Percentiles rank a stretch among this genome's conserved stretches.
phyloP scores from a whole-genome alignment of 768 basidiomycete species.

The Solioccasus polychromus region DNA sequence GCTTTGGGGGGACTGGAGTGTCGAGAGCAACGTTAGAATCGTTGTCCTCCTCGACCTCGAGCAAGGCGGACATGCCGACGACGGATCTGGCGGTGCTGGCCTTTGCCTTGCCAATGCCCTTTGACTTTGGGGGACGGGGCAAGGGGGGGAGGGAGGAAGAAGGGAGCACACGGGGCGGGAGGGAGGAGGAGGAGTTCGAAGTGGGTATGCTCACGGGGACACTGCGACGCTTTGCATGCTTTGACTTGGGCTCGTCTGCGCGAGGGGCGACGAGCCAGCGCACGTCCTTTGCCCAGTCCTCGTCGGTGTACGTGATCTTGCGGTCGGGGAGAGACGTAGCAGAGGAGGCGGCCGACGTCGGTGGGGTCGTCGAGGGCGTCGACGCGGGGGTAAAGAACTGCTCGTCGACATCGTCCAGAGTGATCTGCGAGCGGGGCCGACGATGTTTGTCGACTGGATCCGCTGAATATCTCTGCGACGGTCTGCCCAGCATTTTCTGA shows the following conservation, averaged over 20 bases:
- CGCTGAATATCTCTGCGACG: conserved; percentile 60
- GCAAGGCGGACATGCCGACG: conserved; percentile 50
- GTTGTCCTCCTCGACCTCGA: conserved; percentile 51
- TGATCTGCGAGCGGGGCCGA: conserved; percentile 12
- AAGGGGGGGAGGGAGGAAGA: conserved; percentile 12
- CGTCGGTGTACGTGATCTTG: conserved; percentile 43
- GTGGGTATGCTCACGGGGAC: conserved; percentile 11
- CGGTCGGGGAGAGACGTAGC: conserved; percentile 28
- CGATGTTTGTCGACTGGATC: conserved; percentile 17
- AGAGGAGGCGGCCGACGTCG: conserved; percentile 30
- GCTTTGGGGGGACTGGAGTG: conserved; percentile 14
- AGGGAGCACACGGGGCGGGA: conserved; percentile 12
- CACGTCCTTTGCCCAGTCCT: conserved; percentile 68
- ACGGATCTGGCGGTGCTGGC: conserved; percentile 41
- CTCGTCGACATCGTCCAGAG: conserved; percentile 33
- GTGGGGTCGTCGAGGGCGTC: conserved; percentile 20
- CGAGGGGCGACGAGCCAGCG: conserved; percentile 54
- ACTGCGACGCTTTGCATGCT: conserved; percentile 18
- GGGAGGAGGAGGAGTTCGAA: conserved; percentile 24
- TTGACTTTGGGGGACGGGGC: conserved; percentile 26
- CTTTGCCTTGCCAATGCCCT: conserved; percentile 26
- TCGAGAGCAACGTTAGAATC: conserved; percentile 22
- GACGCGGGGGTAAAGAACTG: conserved; percentile 50
- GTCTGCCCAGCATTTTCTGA: conserved; percentile 59
- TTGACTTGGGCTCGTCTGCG: conserved; percentile 15